Evolutionary conservation across 306 rosid species (phyloP).

Genomic region (Psophocarpus tetragonolobus): DNA sequence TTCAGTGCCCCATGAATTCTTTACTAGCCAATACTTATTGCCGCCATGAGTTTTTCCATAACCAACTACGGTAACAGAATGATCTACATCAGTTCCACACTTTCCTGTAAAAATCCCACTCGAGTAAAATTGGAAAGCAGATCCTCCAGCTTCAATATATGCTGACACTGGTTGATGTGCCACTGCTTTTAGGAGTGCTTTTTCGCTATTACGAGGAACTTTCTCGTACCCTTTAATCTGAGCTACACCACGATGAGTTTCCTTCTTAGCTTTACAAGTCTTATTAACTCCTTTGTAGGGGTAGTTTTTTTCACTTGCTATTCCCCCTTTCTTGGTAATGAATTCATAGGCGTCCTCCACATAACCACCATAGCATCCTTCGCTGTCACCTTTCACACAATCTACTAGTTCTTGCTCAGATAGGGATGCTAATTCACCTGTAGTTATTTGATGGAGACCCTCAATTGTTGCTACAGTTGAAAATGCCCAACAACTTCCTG

Average conservation of each 20-base stretch:
- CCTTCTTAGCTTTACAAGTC: slow-evolving; percentile 16
- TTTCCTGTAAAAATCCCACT: slow-evolving; percentile 16
- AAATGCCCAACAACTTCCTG: slow-evolving; percentile 36
- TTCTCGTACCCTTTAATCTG: slow-evolving; percentile 10
- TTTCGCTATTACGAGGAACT: slow-evolving; percentile 15
- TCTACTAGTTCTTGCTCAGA: slow-evolving; percentile 30
- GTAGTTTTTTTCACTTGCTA: slow-evolving; percentile 3
- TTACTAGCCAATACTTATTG: not conserved
- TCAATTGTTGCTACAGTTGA: not conserved
- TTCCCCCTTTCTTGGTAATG: not conserved
- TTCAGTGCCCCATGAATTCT: not conserved
- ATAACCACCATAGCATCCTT: slow-evolving; percentile 19
- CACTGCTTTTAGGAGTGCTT: slow-evolving; percentile 13
- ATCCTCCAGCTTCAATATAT: not conserved
- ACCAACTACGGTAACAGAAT: slow-evolving; percentile 29
- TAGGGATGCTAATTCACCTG: slow-evolving; percentile 11
- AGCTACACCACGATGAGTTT: not conserved
- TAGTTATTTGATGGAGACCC: slow-evolving; percentile 10
- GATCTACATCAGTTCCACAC: not conserved
- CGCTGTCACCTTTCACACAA: not conserved
- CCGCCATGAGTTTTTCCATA: slow-evolving; percentile 26
- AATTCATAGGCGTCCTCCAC: slow-evolving; percentile 22
- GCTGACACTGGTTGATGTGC: slow-evolving; percentile 32
- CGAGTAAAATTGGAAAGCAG: slow-evolving; percentile 25
- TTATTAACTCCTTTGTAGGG: slow-evolving; percentile 16